Conservation (phyloP, 169 alveolate species). For the Plasmodium vivax region DNA sequence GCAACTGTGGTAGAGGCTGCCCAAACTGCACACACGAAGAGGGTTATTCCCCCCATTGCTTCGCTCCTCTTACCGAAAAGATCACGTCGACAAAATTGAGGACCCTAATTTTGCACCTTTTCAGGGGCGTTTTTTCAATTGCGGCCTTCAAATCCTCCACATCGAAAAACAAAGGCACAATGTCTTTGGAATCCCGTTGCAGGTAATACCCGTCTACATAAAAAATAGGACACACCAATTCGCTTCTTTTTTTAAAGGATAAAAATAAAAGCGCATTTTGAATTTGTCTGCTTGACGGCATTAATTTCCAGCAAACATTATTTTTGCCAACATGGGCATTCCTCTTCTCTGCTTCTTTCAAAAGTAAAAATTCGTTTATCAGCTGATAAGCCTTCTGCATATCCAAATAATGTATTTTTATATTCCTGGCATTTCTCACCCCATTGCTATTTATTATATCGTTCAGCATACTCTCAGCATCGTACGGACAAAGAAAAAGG, state of each 20-base stretch:
- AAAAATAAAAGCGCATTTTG: slow-evolving; percentile 47
- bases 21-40: background rate
- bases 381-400: slow-evolving; percentile 67
- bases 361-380: slow-evolving; percentile 42
- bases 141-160: slow-evolving; percentile 49
- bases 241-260: slow-evolving; percentile 54
- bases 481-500: slow-evolving; percentile 66
- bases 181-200: slow-evolving; percentile 11
- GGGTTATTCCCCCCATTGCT: background rate
- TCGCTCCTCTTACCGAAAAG: slow-evolving; percentile 19
- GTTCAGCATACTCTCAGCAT: slow-evolving; percentile 58
- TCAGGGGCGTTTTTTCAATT: background rate
- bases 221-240: slow-evolving; percentile 49
- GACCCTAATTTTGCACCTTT: slow-evolving; percentile 38
- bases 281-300: slow-evolving; percentile 43
- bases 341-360: slow-evolving; percentile 21
- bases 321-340: slow-evolving; percentile 28
- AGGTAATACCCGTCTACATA: slow-evolving; percentile 50
- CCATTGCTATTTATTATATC: slow-evolving; percentile 59
- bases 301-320: slow-evolving; percentile 54
- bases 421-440: slow-evolving; percentile 31
- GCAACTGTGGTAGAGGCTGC: background rate
- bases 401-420: slow-evolving; percentile 26
- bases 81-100: slow-evolving; percentile 57
- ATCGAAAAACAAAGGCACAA: slow-evolving; percentile 57